Base-by-base conservation (phyloP, 1,284 basidiomycete species). In the Stygiomarasmius scandens region DNA sequence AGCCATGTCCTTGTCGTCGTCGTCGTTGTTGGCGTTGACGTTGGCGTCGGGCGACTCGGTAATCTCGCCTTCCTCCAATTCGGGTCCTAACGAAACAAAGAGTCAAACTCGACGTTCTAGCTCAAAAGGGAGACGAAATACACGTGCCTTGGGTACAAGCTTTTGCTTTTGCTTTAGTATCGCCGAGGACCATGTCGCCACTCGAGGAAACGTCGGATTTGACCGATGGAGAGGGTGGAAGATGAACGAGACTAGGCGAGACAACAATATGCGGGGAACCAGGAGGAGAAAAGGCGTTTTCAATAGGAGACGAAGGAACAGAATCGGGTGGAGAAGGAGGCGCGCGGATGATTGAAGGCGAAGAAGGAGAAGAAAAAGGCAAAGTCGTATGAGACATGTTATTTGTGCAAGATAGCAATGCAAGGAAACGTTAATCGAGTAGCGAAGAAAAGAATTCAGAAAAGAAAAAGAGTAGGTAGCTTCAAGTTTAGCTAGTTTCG, bases 111-210 rank as follows among this genome's bases (percentile, higher is more conserved):
- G n/a, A n/a, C n/a, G n/a, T n/a, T n/a, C n/a, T n/a, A n/a, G n/a
- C n/a, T n/a, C n/a, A n/a, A n/a, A n/a, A n/a, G n/a, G 44, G 43
- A 51, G 14, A 2, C 16, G 2, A 12, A n/a, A 45, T 52, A 53
- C 58, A 56, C 54, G 54, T 54, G 52, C 58, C 58, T 54, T 48
- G n/a, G n/a, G n/a, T n/a, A n/a, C n/a, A n/a, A n/a, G n/a, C 29
- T 32, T 32, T 32, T 6, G 6, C 29, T 32, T 32, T 32, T n/a
- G n/a, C n/a, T n/a, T n/a, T n/a, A n/a, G n/a, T n/a, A n/a, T n/a
- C n/a, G n/a, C n/a, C n/a, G n/a, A n/a, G n/a, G n/a, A n/a, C n/a
- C n/a, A n/a, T n/a, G 41, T 59, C 58, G 46, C 54, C 54, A 25
- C 48, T 34, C 14, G 44, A 53, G 10, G 41, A 38, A 29, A 41